Base-by-base conservation (phyloP, 1,139 yeast species). In the Sugiyamaella grinbergsii region DNA sequence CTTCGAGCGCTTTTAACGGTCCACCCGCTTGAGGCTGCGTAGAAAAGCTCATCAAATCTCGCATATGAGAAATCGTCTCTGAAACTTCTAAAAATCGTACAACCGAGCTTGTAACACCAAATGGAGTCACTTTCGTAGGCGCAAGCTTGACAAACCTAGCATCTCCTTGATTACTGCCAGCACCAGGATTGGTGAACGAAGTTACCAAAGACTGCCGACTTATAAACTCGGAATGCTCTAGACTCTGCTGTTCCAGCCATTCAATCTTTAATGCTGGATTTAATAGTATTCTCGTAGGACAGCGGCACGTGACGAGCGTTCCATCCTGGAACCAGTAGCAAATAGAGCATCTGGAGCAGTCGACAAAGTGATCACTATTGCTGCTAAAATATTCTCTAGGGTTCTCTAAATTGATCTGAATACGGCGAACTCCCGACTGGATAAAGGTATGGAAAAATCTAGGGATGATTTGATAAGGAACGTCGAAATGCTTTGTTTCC, bases 11-110 rank as follows among this genome's bases (percentile, higher is more conserved):
- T 47, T 76, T 75, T 29, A 81, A 60, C 0, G 91, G 91, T 11
- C 88, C 82, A 5, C 73, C 70, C n/a, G 71, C 69, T 1, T 71
- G 67, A 3, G 66, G 61, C 7, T 67, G 60, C 47, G 75, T 64
- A 20, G 84, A 76, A 59, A 78, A 83, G 24, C 76, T 73, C 82
- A 85, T 82, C 51, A 85, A 69, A 26, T 85, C 81, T 52, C 79
- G 77, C 60, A 87, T 74, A 54, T 80, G 80, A 0, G 88, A 76
- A 86, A 88, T 83, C 1, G 84, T 83, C 66, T 86, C 94, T 42
- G 89, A 78, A 2, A 86, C 79, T 65, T 87, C 93, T 70, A 87
- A 67, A 29, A 83, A 74, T 49, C 91, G 71, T 80, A 85, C 77
- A 2, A 87, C 82, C 31, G 76, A 74, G 43, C 78, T 82, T 47